Evolutionary conservation across 2,329 filamentous ascomycete species (phyloP).

Genomic region (Dendrostoma leiphaemia): DNA sequence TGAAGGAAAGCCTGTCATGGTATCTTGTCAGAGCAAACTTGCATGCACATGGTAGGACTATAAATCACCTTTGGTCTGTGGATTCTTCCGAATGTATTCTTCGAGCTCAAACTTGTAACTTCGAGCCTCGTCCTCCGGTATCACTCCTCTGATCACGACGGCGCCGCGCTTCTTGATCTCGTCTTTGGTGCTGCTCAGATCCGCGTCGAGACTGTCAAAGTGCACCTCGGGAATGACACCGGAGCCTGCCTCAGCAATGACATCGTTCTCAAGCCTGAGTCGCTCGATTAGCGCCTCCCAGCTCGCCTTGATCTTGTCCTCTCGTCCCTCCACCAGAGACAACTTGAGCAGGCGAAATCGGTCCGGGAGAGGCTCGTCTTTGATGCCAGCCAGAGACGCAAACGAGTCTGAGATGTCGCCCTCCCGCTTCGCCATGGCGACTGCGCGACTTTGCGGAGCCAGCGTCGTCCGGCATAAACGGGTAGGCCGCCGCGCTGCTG

Average conservation of each 20-base stretch:
- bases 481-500: not conserved
- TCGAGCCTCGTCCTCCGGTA: slow-evolving; percentile 61
- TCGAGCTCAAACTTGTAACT: slow-evolving; percentile 63
- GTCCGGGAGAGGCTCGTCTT: slow-evolving; percentile 46
- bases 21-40: too few species aligned
- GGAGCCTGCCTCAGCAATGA: slow-evolving; percentile 43
- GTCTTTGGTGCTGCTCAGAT: slow-evolving; percentile 33
- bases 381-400: slow-evolving; percentile 52
- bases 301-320: slow-evolving; percentile 43
- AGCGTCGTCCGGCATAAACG: not conserved
- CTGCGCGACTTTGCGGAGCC: not conserved
- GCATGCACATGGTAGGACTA: too few species aligned
- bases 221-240: slow-evolving; percentile 52
- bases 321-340: slow-evolving; percentile 48
- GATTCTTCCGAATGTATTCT: slow-evolving; percentile 64
- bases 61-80: slow-evolving; percentile 41
- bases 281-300: slow-evolving; percentile 48
- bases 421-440: slow-evolving; percentile 43
- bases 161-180: slow-evolving; percentile 62
- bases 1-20: slow-evolving; percentile 65
- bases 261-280: slow-evolving; percentile 45
- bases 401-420: slow-evolving; percentile 64
- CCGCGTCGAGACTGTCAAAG: slow-evolving; percentile 42
- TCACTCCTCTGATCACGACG: slow-evolving; percentile 63
- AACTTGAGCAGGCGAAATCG: slow-evolving; percentile 56